Conservation (phyloP, 768 basidiomycete genomes). For the Lactarius psammicola region DNA sequence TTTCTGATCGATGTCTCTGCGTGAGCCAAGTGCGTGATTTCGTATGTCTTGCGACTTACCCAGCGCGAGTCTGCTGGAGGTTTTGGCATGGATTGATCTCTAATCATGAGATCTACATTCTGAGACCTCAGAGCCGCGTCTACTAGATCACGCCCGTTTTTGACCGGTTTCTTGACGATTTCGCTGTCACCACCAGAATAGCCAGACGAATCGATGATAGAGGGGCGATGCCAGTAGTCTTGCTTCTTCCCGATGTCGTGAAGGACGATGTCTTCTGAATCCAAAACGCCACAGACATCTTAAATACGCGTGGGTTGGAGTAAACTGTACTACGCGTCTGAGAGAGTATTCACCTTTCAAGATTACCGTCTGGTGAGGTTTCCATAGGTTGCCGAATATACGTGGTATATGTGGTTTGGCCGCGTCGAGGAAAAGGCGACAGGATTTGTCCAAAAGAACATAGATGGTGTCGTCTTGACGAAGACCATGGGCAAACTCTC, state of each 20-base stretch:
- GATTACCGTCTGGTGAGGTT: constrained; percentile 3
- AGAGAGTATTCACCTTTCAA: constrained; percentile 7
- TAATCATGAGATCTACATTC: not conserved
- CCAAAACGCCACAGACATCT: constrained; percentile 1
- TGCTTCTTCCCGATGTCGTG: not conserved
- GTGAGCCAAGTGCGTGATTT: not conserved
- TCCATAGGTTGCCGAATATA: constrained; percentile 15
- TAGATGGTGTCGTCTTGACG: not conserved
- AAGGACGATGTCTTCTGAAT: constrained; percentile 1
- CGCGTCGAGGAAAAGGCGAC: not conserved
- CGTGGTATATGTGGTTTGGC: not conserved
- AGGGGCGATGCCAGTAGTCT: not conserved
- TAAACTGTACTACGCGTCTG: not conserved
- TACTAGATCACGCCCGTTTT: not conserved
- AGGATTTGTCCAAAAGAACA: not conserved
- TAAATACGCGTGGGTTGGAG: not conserved
- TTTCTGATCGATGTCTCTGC: not conserved
- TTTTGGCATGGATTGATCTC: not conserved
- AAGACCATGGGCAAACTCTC: not conserved
- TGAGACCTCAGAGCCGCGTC: not conserved
- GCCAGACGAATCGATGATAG: not conserved
- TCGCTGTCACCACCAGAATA: not conserved
- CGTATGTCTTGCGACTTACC: not conserved
- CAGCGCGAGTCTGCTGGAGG: not conserved
- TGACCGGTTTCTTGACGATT: not conserved